Conservation (phyloP, 257 asterid genomes). For the Jacaranda copaia region DNA sequence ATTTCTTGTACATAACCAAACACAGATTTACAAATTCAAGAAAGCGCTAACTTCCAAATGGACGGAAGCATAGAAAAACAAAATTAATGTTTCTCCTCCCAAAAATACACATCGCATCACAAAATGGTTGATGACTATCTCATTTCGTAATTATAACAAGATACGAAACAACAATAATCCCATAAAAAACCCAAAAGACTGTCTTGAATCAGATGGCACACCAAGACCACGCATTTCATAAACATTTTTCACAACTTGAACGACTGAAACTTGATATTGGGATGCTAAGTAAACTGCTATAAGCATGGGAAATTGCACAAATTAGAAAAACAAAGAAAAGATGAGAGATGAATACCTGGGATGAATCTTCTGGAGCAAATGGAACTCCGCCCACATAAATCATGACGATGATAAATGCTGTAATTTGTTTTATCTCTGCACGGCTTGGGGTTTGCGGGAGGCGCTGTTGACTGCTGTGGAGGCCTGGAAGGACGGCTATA, state of each 20-base stretch:
- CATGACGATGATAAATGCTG: conserved; percentile 44
- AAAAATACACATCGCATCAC: background rate
- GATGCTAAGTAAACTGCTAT: background rate
- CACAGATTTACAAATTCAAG: conserved; percentile 6
- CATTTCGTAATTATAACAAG: background rate
- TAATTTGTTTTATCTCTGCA: background rate
- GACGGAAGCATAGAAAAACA: background rate
- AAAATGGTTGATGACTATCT: background rate
- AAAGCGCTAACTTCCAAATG: background rate
- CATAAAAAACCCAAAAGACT: conserved; percentile 23
- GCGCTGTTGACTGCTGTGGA: background rate
- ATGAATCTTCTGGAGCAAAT: conserved; percentile 49
- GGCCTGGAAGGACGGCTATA: no score
- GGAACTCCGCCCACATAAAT: conserved; percentile 72
- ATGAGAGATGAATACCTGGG: conserved; percentile 52
- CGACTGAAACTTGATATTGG: conserved; percentile 1
- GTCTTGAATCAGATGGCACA: background rate
- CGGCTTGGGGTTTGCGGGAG: background rate
- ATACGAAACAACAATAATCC: conserved; percentile 16
- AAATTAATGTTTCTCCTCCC: background rate
- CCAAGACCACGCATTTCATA: background rate
- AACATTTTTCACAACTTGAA: background rate
- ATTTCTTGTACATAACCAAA: conserved; percentile 7
- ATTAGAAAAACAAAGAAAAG: background rate
- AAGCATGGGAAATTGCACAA: background rate